These are phyloP conservation scores for Plicaturopsis crispa DNA, from an alignment of 768 basidiomycete species.

Conservation along the genomic window DNA sequence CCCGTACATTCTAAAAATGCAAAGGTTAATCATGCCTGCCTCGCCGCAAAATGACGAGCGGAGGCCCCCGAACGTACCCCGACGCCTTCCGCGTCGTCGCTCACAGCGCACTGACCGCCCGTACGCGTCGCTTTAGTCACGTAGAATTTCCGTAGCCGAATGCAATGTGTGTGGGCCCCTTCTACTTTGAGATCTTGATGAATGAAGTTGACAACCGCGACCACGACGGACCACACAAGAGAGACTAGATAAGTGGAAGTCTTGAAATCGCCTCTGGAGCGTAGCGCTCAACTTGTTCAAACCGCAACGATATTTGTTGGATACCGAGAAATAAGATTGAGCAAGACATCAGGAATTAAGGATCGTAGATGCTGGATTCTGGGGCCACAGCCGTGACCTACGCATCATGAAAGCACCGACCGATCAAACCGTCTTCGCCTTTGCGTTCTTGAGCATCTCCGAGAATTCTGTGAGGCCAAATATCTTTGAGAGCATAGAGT, in stretches of 20 bases:
- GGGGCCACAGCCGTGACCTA: constrained; percentile 2
- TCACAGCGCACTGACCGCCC: not conserved
- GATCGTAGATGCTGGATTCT: constrained; percentile 1
- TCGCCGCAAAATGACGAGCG: too few relatives aligned
- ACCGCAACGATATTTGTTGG: not conserved
- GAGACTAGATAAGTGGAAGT: constrained; percentile 1
- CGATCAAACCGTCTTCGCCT: constrained; percentile 1
- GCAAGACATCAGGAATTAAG: constrained; percentile 1
- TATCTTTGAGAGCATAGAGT: constrained; percentile 5
- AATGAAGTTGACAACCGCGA: not conserved
- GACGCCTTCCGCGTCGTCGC: constrained; percentile 1
- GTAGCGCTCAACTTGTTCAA: constrained; percentile 2
- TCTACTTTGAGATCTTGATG: not conserved
- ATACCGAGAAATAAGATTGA: not conserved
- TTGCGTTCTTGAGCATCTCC: constrained; percentile 2
- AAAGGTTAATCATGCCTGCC: too few relatives aligned
- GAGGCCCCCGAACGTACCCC: constrained; percentile 2
- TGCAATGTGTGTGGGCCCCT: too few relatives aligned
- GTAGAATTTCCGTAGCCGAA: constrained; percentile 4
- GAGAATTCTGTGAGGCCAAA: constrained; percentile 8
- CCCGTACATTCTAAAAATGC: too few relatives aligned
- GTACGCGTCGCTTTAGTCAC: not conserved
- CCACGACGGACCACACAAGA: constrained; percentile 1
- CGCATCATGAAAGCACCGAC: constrained; percentile 1
- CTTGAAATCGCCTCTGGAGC: not conserved